Evolutionary conservation across 2,329 filamentous ascomycete genomes (phyloP).

Genomic region (Zymoseptoria crescenta): DNA sequence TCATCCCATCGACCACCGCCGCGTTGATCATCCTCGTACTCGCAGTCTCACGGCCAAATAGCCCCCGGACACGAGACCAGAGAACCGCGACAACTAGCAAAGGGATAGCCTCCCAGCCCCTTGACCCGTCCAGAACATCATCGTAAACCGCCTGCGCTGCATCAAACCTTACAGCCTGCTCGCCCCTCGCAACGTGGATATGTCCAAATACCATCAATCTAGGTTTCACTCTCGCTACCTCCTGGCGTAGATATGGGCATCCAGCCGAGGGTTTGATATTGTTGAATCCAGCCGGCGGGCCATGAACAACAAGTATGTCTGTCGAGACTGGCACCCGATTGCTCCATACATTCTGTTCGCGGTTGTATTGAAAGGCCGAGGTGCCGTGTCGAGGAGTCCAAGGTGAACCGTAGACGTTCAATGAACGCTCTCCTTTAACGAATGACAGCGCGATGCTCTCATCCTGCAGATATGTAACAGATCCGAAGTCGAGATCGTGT

Average conservation of each 20-base stretch:
- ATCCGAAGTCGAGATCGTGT: constrained; percentile 28
- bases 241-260: neutral
- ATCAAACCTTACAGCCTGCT: constrained; percentile 59
- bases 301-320: constrained; percentile 37
- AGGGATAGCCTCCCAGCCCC: neutral
- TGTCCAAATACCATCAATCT: constrained; percentile 34
- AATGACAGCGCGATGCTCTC: constrained; percentile 39
- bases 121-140: neutral
- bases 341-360: constrained; percentile 20
- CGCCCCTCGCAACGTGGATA: constrained; percentile 32
- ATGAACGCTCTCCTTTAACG: constrained; percentile 37
- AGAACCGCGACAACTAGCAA: neutral
- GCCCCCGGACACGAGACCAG: neutral
- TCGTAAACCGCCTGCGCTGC: constrained; percentile 26
- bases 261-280: constrained; percentile 31
- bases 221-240: constrained; percentile 27
- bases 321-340: constrained; percentile 14
- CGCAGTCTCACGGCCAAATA: neutral
- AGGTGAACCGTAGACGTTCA: constrained; percentile 70
- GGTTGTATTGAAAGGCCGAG: constrained; percentile 39
- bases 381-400: constrained; percentile 56
- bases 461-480: constrained; percentile 31
- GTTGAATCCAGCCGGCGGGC: constrained; percentile 31
- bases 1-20: constrained; percentile 1
- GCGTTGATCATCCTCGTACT: constrained; percentile 2